Base-by-base conservation (phyloP, 2,329 filamentous ascomycete genomes). In the Didymella exigua region DNA sequence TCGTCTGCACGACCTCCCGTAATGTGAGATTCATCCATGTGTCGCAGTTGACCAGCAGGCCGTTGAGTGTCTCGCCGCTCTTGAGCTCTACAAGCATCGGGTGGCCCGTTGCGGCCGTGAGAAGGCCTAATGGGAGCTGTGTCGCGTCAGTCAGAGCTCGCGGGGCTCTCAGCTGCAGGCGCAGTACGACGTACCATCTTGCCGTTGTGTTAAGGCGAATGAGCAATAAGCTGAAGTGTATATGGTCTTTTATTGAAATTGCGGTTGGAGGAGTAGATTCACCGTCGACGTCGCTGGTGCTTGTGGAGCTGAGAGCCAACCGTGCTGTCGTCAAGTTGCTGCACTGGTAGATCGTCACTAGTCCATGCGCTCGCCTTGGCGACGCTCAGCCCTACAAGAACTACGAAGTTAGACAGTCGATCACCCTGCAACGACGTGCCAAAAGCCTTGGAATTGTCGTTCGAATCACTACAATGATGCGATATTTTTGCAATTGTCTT, bases 1-100 rank as follows among this genome's bases (percentile, higher is more conserved):
- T 96, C 16, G 95, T 98, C 78, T 98, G 93, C 30, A 98, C 91
- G 19, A 99, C 96, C 76, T 98, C 95, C 77, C 95, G 96, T 64
- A 99, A 79, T 2, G 93, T 98, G 67, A 99, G 81, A 79, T 99
- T 99, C 95, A 99, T 99, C 92, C 95, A 99, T 43, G 93, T 99
- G 77, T 99, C 95, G 86, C 93, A 99, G 76, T 89, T 91, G 76
- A 97, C 89, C 56, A 99, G 82, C 73, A 97, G 92, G 60, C 95
- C 95, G 79, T 98, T 99, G 58, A 99, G 85, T 0, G 95, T 98
- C 78, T 99, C 93, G 79, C 93, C 93, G 72, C 93, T 96, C 83
- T 97, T 97, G 64, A 97, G 89, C 81, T 97, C 93, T 63, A 97
- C 93, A 53, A 96, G 88, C 89, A 97, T 98, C 4, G 95, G 93